Conservation (phyloP, 192 early-diverging fungal species). For the Coemansia sp. region DNA sequence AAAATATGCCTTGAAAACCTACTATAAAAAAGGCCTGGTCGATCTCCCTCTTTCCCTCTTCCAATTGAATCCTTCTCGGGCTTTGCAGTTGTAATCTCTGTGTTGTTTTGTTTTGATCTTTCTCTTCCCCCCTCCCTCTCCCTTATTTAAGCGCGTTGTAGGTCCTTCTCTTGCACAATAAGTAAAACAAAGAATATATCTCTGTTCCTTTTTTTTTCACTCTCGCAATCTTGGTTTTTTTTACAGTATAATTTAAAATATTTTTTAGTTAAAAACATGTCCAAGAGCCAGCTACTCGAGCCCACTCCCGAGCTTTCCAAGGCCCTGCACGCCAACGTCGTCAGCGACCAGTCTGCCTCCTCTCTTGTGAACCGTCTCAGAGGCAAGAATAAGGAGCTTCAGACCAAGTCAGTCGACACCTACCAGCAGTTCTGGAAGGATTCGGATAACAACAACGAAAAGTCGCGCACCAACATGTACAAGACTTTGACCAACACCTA, state of each 20-base stretch:
- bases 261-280: slow-evolving; percentile 7
- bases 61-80: background rate
- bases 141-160: too few relatives aligned
- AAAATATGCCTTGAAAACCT: background rate
- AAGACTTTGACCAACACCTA: slow-evolving; percentile 75
- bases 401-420: slow-evolving; percentile 62
- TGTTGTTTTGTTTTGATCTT: background rate
- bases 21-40: background rate
- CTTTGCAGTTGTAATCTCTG: background rate
- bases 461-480: slow-evolving; percentile 60
- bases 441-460: slow-evolving; percentile 59
- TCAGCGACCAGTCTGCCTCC: slow-evolving; percentile 31
- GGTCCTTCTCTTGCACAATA: slow-evolving; percentile 3
- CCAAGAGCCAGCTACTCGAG: slow-evolving; percentile 30
- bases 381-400: slow-evolving; percentile 66
- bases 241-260: too few relatives aligned
- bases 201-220: slow-evolving; percentile 4
- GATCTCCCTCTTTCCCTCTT: background rate
- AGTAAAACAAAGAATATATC: background rate
- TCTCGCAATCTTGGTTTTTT: too few relatives aligned
- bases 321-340: slow-evolving; percentile 45
- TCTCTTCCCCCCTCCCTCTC: too few relatives aligned
- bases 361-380: slow-evolving; percentile 43
- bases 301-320: slow-evolving; percentile 52
- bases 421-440: slow-evolving; percentile 73